Base-by-base conservation (phyloP, 495 filamentous ascomycete species). In the Hyphodiscus hymeniophilus region DNA sequence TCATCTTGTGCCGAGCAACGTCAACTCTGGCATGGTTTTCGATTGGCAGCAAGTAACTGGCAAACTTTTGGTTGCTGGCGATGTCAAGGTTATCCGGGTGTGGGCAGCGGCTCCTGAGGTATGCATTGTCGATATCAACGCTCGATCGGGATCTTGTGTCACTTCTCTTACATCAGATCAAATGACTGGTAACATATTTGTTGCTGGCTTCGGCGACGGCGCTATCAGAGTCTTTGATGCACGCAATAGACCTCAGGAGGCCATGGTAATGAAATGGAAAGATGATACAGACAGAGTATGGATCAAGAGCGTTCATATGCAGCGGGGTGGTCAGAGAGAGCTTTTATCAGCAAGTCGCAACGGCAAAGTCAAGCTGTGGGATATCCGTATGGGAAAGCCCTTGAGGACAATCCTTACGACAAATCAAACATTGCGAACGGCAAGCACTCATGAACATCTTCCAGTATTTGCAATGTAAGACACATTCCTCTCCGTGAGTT, bases 11-110 rank as follows among this genome's bases (percentile, higher is more conserved):
- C 87, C 89, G 5, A 91, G 85, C 63, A 92, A 87, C 47, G 79
- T 88, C 53, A 95, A 95, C 59, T 94, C 92, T 0, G 91, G 91
- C 2, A 80, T 97, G 62, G 89, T 96, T 16, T 90, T 96, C 54
- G 89, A 97, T 55, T 99, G 92, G 92, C 91, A 95, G 59, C 92
- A 99, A 64, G 89, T 91, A n/a, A 85, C 89, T 52, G 92, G 92
- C 17, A 87, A 85, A 48, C 81, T 94, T 22, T 73, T 99, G 22
- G 94, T 97, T 33, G 94, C 92, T 6, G 92, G 92, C 34, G 92
- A 99, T 61, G 89, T 95, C 34, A 88, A 90, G 50, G 87, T 96
- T 31, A 95, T 99, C 56, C 73, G 89, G 24, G 84, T 97, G 13
- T 99, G 92, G 92, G 89, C 89, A 62, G 94, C 92, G 26, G 87